Evolutionary conservation across 2,329 filamentous ascomycete species (phyloP).

Genomic region (Rhynchosporium agropyri): DNA sequence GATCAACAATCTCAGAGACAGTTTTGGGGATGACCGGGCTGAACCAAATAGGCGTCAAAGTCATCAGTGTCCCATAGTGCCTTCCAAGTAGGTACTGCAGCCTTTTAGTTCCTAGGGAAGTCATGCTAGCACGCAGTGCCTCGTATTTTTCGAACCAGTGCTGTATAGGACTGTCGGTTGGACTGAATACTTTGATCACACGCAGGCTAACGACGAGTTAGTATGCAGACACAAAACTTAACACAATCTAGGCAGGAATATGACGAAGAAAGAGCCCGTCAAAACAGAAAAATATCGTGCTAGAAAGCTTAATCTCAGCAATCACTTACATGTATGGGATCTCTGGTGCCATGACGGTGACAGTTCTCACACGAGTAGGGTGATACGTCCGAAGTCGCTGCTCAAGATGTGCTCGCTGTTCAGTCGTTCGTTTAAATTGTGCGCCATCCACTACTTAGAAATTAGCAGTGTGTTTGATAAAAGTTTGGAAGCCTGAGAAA

Average conservation of each 20-base stretch:
- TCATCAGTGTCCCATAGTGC: neutral
- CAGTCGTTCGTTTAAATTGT: neutral
- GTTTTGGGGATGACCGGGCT: neutral
- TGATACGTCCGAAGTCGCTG: neutral
- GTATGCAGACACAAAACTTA: neutral
- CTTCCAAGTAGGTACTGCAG: neutral
- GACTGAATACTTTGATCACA: neutral
- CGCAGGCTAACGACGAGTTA: neutral
- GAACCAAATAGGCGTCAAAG: neutral
- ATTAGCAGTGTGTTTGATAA: no score
- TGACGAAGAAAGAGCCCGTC: neutral
- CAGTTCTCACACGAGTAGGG: neutral
- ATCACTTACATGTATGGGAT: neutral
- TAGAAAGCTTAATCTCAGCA: neutral
- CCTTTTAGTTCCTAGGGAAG: neutral
- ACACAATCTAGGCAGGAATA: neutral
- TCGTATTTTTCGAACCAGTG: neutral
- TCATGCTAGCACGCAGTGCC: neutral
- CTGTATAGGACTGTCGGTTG: neutral
- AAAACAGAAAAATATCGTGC: neutral
- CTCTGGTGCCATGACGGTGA: neutral
- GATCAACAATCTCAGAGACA: neutral
- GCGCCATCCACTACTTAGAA: neutral
- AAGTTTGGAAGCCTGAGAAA: no score
- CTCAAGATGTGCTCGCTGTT: neutral